Percentiles rank a stretch among this genome's conserved stretches.
phyloP scores from a whole-genome alignment of 257 asterid species.

The Striga asiatica region DNA sequence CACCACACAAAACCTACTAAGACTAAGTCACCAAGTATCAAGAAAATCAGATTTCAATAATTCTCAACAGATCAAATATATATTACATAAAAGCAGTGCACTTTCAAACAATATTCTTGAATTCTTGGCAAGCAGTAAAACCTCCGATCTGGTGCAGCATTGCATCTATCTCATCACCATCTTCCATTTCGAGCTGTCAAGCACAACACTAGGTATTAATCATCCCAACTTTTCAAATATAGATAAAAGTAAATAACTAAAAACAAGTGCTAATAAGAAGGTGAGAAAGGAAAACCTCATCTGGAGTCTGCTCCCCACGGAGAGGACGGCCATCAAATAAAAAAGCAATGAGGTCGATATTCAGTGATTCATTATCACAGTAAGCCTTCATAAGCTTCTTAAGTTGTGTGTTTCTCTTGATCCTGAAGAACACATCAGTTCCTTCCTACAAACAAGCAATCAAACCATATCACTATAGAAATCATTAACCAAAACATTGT shows the following conservation, averaged over 20 bases:
- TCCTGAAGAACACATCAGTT: constrained; percentile 48
- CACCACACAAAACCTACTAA: too few species aligned
- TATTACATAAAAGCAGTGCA: too few species aligned
- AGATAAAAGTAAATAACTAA: background rate
- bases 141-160: constrained; percentile 52
- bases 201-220: background rate
- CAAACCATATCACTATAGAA: background rate
- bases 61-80: too few species aligned
- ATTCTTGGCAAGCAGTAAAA: background rate
- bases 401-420: constrained; percentile 59
- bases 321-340: constrained; percentile 51
- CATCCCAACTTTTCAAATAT: too few species aligned
- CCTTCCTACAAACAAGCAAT: constrained; percentile 27
- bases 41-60: too few species aligned
- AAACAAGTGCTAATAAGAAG: background rate
- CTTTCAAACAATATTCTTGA: too few species aligned
- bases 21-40: too few species aligned
- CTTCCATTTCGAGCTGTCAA: constrained; percentile 37
- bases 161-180: constrained; percentile 41
- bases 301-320: constrained; percentile 43
- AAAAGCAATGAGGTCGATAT: constrained; percentile 43
- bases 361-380: constrained; percentile 52
- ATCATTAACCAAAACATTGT: too few species aligned
- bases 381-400: constrained; percentile 71
- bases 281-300: constrained; percentile 25